Evolutionary conservation across 2,329 filamentous ascomycete species (phyloP), one percentile per base, ranked within the genome.

Genomic region (Talaromyces islandicus): DNA sequence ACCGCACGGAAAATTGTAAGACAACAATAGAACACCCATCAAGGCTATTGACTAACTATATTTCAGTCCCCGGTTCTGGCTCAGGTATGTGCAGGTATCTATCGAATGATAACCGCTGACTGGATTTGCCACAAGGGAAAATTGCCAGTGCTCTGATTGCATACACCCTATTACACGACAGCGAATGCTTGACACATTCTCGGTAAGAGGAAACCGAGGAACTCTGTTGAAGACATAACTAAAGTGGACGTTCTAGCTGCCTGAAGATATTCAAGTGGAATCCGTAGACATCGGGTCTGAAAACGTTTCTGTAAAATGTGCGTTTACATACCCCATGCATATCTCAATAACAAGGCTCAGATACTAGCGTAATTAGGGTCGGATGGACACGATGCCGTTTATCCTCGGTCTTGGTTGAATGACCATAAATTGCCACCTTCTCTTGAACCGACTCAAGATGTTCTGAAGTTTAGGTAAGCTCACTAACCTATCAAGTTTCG

Each of bases 121-220:
- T 14, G n/a, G 48, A n/a, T 29, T 11, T 29, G 24, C 24, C 4
- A 48, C 27, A 25, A 87, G 88, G 63, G 89, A 92, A 67, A 88
- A 90, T 68, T 92, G 89, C 68, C 87, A 85, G 61, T 92, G 89
- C 69, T 67, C 73, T 1, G 71, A 77, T 62, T 92, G 89, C 69
- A 80, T 89, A 25, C 87, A 91, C 71, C 83, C 83, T 60, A 83
- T 86, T 62, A 92, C 89, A 4, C 85, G 81, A 71, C 89, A 92
- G 72, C 79, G 88, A 27, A 82, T 83, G 56, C 79, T 89, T 59
- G 82, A 91, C 67, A 90, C 86, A 0, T 90, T 90, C 66, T 78
- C 81, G 60, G 85, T 89, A 70, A 65, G 78, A 67, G 54, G 12
- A 24, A 14, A 35, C 48, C 11, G 4, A 29, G 7, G 14, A 17